phyloP scores from a whole-genome alignment of 768 basidiomycete species.

The Macrocybe gigantea region DNA sequence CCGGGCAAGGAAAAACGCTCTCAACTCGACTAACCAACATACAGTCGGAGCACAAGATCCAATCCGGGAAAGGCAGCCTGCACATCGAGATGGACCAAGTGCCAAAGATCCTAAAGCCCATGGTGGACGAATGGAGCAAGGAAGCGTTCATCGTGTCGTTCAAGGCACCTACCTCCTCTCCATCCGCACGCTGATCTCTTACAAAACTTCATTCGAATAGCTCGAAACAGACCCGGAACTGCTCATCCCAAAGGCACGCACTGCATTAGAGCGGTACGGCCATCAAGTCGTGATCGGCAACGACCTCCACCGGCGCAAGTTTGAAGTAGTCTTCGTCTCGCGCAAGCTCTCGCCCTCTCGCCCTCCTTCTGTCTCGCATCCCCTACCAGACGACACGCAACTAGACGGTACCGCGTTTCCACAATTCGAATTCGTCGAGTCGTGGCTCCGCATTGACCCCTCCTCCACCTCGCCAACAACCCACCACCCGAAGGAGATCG shows the following conservation, averaged over 20 bases:
- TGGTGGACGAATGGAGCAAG: slow-evolving; percentile 91
- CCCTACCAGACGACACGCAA: slow-evolving; percentile 2
- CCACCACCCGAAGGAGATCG: slow-evolving; percentile 68
- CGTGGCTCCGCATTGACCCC: slow-evolving; percentile 58
- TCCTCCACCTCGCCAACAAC: slow-evolving; percentile 24
- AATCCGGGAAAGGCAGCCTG: slow-evolving; percentile 91
- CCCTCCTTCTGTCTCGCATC: slow-evolving; percentile 8
- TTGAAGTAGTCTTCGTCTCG: slow-evolving; percentile 89
- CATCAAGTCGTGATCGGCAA: slow-evolving; percentile 98
- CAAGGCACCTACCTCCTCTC: slow-evolving; percentile 56
- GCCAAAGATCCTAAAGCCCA: slow-evolving; percentile 88
- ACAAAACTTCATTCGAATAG: slow-evolving; percentile 31
- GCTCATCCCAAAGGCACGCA: slow-evolving; percentile 85
- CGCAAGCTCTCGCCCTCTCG: slow-evolving; percentile 25
- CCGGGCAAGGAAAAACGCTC: no score
- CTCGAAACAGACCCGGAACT: slow-evolving; percentile 86
- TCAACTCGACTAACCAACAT: background rate
- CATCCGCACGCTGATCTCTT: background rate
- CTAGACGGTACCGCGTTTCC: background rate
- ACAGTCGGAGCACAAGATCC: slow-evolving; percentile 97
- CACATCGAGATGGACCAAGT: slow-evolving; percentile 99
- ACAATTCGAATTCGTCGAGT: slow-evolving; percentile 36
- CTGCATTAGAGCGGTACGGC: slow-evolving; percentile 87
- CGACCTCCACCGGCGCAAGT: slow-evolving; percentile 86
- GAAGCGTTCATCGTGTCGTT: slow-evolving; percentile 90